These are phyloP conservation scores for Colletotrichum sp. DNA, from an alignment of 2,329 filamentous ascomycete species.

Conservation along the genomic window DNA sequence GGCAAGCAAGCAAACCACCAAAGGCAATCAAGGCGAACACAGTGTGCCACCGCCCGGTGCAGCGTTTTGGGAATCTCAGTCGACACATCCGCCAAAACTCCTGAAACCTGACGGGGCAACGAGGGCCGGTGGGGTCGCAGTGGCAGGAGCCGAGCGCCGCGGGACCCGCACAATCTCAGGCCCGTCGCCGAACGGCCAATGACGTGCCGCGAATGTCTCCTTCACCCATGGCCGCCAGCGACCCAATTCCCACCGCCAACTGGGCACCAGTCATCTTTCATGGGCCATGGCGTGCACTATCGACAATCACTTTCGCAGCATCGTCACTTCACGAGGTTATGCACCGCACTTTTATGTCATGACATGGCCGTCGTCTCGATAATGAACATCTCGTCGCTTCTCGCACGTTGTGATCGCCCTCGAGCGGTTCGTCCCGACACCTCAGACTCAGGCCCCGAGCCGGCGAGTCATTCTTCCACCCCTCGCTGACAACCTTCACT, in stretches of 20 bases:
- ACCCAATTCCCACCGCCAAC: neutral
- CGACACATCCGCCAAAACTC: neutral
- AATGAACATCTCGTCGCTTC: neutral
- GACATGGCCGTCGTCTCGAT: neutral
- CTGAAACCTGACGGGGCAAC: slow-evolving; percentile 39
- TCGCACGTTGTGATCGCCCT: neutral
- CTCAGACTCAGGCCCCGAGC: neutral
- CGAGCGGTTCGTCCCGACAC: slow-evolving; percentile 2
- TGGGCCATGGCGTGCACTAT: neutral
- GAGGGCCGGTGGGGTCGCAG: neutral
- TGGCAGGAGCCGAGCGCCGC: neutral
- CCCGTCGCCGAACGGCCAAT: neutral
- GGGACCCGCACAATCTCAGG: neutral
- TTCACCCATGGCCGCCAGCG: neutral
- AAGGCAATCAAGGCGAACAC: neutral
- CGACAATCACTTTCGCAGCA: neutral
- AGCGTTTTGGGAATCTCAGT: neutral
- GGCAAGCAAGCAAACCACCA: neutral
- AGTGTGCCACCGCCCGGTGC: neutral
- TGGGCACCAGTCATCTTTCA: neutral
- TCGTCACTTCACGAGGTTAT: neutral
- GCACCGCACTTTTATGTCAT: neutral
- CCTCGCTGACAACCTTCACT: slow-evolving; percentile 20
- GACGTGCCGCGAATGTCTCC: neutral
- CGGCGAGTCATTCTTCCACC: slow-evolving; percentile 2